Evolutionary conservation across 352 stramenopile species (phyloP), one percentile per base, ranked within the genome.

Genomic region (Phytopythium cucurbitacearum): DNA sequence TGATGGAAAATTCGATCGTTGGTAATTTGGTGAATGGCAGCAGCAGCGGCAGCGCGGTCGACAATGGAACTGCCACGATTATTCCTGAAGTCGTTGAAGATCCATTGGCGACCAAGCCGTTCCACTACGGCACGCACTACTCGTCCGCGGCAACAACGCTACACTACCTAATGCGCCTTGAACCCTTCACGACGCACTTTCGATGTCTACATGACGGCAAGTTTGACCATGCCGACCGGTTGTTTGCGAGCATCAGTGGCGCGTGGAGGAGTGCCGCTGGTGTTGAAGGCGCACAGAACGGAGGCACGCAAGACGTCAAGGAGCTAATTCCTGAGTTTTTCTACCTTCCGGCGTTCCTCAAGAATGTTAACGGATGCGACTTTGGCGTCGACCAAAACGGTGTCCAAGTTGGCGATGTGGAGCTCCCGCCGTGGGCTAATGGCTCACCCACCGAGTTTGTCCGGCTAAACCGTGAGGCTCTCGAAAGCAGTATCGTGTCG

Each of bases 291-390:
- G 77, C 73, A 38, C 76, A 89, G 51, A 91, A 85, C 44, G 47
- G 47, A 7, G 76, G 72, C 15, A 95, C 95, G 1, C 91, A 95
- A 41, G 97, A 99, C 67, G 96, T 99, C 11, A 99, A 99, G 72
- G 97, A 99, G 64, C 70, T 99, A 9, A 99, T 92, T 12, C 97
- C 97, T 9, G 97, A 99, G 74, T 99, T 97, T 65, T 99, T 98
- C 65, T 97, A 95, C 40, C 83, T 98, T 33, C 85, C 94, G 28
- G 77, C 90, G 11, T 99, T 99, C 65, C 72, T 99, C 32, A 79
- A 89, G 55, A 99, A 99, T 68, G 56, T 81, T 9, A 99, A 99
- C 62, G 62, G 91, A 16, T 88, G 97, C 37, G 91, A 97, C 32
- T 97, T 99, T 46, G 97, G 97, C 7, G 94, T 67, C 9, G 66